Base-by-base conservation (phyloP, 2,329 filamentous ascomycete genomes). In the Sphaerulina musiva region DNA sequence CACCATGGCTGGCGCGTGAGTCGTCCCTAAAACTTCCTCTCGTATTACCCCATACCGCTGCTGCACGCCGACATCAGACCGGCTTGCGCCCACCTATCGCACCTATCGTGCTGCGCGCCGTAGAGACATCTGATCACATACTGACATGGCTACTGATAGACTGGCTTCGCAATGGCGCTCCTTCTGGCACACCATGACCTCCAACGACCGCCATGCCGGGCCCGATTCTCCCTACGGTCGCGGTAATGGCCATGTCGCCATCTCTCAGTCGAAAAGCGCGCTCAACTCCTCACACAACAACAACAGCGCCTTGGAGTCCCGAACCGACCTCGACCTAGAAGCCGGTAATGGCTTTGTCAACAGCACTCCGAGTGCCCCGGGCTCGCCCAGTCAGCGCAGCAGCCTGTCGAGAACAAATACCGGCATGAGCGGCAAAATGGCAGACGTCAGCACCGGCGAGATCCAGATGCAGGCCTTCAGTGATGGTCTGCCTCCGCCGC, bases 381-480 rank as follows among this genome's bases (percentile, higher is more conserved):
- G 97, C 73, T 95, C 91, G 0, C 92, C 92, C 9, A 82, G 95
- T 78, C 82, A 91, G 64, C 59, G 59, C 32, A 92, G 89, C 48
- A 87, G 86, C 54, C 79, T 83, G 86, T 63, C 66, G 50, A 80
- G 80, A 59, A 73, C 81, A 63, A 53, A 51, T 42, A 61, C 63
- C 1, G 64, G 56, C 8, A 59, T 63, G 58, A 62, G 62, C 52
- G 83, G 61, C 76, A 76, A 55, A 80, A 82, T 87, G 64, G 87
- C 93, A 68, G 83, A 83, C 55, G 80, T 84, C 62, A 83, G 74
- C 74, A 82, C 74, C 4, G 87, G 88, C 61, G 92, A 96, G 71
- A 95, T 98, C 59, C 92, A 87, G 63, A 93, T 98, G 89, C 93
- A 96, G 74, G 87, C 87, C 58, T 98, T 98, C 74, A 84, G 86